Conservation (phyloP, 352 stramenopile species). For the Phytophthora uliginosa region DNA sequence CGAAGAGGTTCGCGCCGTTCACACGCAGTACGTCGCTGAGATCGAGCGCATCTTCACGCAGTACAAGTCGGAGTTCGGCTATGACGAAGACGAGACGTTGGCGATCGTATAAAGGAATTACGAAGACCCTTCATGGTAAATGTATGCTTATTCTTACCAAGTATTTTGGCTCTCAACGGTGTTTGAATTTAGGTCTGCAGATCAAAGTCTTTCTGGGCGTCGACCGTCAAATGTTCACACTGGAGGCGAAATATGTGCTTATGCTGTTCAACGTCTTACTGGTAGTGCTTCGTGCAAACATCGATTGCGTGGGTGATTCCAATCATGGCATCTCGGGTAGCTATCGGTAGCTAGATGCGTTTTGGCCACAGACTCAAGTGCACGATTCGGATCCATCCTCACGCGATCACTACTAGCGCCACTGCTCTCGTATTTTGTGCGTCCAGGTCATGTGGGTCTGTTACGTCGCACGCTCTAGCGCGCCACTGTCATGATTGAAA, state of each 20-base stretch:
- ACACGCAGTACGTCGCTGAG: slow-evolving; percentile 63
- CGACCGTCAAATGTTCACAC: no score
- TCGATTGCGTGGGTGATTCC: background rate
- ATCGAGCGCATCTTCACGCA: slow-evolving; percentile 64
- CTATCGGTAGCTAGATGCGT: background rate
- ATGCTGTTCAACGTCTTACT: background rate
- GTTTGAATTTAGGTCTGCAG: background rate
- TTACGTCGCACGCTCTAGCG: slow-evolving; percentile 8
- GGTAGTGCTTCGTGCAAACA: no score
- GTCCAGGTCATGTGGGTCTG: background rate
- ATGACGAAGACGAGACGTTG: slow-evolving; percentile 75
- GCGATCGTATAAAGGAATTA: slow-evolving; percentile 47
- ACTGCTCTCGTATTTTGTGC: background rate
- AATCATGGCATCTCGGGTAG: background rate
- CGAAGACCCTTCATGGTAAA: background rate
- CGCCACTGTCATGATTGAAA: slow-evolving; percentile 12
- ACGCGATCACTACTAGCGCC: slow-evolving; percentile 7
- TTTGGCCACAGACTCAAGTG: background rate
- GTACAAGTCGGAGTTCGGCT: slow-evolving; percentile 74
- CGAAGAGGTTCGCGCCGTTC: slow-evolving; percentile 55
- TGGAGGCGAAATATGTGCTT: background rate
- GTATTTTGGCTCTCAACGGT: background rate
- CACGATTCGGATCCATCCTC: background rate
- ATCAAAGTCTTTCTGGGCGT: no score
- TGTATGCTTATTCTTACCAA: background rate